Evolutionary conservation across 257 asterid genomes (phyloP), one percentile per base, ranked within the genome.

Genomic region (Jaltomata sinuosa): DNA sequence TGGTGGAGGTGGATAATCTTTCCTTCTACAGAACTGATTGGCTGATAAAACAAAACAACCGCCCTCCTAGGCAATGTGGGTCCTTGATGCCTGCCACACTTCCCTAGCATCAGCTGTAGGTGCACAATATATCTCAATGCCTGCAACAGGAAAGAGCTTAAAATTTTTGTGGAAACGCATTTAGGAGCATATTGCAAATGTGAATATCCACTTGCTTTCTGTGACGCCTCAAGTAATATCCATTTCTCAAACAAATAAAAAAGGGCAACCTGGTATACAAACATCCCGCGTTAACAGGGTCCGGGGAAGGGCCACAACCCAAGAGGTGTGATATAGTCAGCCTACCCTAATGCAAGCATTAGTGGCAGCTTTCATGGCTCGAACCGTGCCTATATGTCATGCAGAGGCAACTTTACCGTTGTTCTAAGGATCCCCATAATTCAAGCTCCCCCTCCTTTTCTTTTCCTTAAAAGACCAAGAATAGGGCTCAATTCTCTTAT

Each of bases 71-170:
- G 99, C 98, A 80, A 96, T 93, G 90, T 94, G 98, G 68, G 94
- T 91, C 99, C 94, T 93, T 45, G 99, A 93, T 71, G 98, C 95
- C 89, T 96, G 99, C 99, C 99, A 96, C 83, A 96, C 87, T 0
- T 90, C 95, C 85, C 98, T 89, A 0, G 98, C 84, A 89, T 96
- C 99, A 86, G 99, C 99, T 0, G 98, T 94, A 6, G 99, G 99
- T 3, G 98, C 97, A 90, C 99, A 96, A 61, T 96, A 96, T 89
- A 96, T 92, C 88, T 94, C 98, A 72, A 94, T 85, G 68, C 98
- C 99, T 94, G 89, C 22, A 85, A 79, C 49, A 12, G 25, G 40
- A 74, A 69, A 38, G 47, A 52, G 59, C 71, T 85, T 15, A 55
- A 82, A n/a, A 49, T 9, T 6, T 59, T 6, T 68, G 4, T 3